phyloP scores from a whole-genome alignment of 352 stramenopile genomes.

The Phytophthora europaea region DNA sequence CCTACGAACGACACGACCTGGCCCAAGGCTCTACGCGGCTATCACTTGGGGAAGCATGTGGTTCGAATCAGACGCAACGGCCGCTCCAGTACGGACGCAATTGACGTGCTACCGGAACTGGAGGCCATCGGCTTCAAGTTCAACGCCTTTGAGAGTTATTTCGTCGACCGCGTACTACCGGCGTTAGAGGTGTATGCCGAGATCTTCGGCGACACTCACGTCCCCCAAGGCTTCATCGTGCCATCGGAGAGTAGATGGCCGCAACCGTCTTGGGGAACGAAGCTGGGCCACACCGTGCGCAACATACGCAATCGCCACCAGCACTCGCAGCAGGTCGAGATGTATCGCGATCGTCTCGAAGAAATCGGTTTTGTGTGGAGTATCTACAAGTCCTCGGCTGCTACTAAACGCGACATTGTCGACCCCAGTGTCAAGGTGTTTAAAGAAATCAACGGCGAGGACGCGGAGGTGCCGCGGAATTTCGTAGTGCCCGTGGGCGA shows the following conservation, averaged over 20 bases:
- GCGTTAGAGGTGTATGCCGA: conserved; percentile 88
- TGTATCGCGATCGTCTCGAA: conserved; percentile 82
- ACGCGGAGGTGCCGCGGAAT: conserved; percentile 68
- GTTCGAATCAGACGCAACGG: conserved; percentile 63
- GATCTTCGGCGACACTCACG: conserved; percentile 88
- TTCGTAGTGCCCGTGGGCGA: conserved; percentile 84
- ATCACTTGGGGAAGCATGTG: conserved; percentile 90
- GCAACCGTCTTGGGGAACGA: conserved; percentile 83
- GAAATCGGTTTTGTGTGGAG: conserved; percentile 94
- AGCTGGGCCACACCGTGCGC: conserved; percentile 91
- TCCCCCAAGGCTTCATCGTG: conserved; percentile 93
- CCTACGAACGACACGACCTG: conserved; percentile 56
- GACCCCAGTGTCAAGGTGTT: conserved; percentile 77
- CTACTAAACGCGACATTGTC: conserved; percentile 65
- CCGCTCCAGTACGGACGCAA: conserved; percentile 48
- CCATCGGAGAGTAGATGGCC: conserved; percentile 85
- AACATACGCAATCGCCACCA: conserved; percentile 91
- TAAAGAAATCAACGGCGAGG: conserved; percentile 78
- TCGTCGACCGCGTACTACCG: conserved; percentile 65
- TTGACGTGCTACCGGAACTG: conserved; percentile 64
- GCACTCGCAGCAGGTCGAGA: conserved; percentile 89
- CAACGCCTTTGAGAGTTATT: conserved; percentile 68
- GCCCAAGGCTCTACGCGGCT: conserved; percentile 78
- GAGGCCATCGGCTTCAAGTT: conserved; percentile 79
- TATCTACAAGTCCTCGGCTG: conserved; percentile 62